These are phyloP conservation scores for Periconia sp. DNA, from an alignment of 2,329 filamentous ascomycete genomes.

Conservation along the genomic window DNA sequence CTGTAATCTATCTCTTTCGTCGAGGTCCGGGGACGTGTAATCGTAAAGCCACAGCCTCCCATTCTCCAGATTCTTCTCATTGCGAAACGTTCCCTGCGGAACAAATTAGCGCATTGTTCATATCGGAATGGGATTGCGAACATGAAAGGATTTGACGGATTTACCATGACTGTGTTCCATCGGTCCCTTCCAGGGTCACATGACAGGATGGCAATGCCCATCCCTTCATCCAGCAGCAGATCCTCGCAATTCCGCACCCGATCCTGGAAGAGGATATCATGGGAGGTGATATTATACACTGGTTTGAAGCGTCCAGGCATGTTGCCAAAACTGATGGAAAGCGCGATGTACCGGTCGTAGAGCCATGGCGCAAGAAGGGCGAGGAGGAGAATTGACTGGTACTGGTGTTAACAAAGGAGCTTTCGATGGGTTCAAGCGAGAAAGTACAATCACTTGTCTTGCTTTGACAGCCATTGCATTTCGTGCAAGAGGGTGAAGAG, in stretches of 20 bases:
- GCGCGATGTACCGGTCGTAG: conserved; percentile 31
- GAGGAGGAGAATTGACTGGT: conserved; percentile 2
- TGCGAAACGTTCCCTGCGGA: conserved; percentile 36
- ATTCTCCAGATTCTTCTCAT: conserved; percentile 18
- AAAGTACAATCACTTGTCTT: too few species aligned
- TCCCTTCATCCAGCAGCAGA: conserved; percentile 44
- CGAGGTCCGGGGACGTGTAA: conserved; percentile 34
- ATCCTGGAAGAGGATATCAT: conserved; percentile 43
- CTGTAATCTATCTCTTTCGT: conserved; percentile 25
- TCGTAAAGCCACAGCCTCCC: conserved; percentile 49
- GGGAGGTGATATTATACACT: conserved; percentile 28
- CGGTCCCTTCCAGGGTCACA: conserved; percentile 51
- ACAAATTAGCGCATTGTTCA: neutral
- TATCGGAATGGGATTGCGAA: neutral
- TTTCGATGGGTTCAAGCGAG: too few species aligned
- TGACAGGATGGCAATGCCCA: conserved; percentile 49
- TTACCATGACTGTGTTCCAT: conserved; percentile 56
- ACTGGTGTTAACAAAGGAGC: too few species aligned
- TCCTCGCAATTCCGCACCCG: conserved; percentile 53
- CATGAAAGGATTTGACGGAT: conserved; percentile 7
- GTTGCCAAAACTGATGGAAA: conserved; percentile 26
- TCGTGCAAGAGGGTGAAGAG: too few species aligned
- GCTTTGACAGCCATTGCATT: too few species aligned
- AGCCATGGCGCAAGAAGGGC: conserved; percentile 27
- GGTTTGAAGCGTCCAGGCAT: conserved; percentile 25